phyloP scores from a whole-genome alignment of 2,329 filamentous ascomycete species.

The Pseudogymnoascus sp. region DNA sequence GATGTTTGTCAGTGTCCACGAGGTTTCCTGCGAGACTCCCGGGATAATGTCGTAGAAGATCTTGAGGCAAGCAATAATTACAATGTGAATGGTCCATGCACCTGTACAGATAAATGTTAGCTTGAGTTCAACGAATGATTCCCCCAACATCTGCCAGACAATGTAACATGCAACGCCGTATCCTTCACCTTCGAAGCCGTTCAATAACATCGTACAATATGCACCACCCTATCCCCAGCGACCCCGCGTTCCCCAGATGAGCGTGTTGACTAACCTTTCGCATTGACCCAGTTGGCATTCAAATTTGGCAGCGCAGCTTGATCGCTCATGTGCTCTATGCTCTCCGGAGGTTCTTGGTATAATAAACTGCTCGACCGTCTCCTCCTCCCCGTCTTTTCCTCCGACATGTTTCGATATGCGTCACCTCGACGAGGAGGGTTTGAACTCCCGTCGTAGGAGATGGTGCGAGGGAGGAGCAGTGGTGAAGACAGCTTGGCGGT shows the following conservation, averaged over 20 bases:
- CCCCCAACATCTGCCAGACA: not conserved
- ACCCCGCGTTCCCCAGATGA: not conserved
- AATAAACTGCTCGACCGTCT: conserved; percentile 95
- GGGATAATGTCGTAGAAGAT: conserved; percentile 96
- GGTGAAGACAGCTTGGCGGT: conserved; percentile 95
- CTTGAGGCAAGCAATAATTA: conserved; percentile 84
- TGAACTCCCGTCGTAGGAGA: conserved; percentile 81
- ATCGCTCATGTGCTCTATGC: conserved; percentile 94
- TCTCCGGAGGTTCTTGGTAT: conserved; percentile 94
- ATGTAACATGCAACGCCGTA: not conserved
- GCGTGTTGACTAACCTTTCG: conserved; percentile 65
- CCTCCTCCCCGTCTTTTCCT: conserved; percentile 63
- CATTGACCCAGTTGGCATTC: conserved; percentile 98
- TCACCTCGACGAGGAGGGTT: conserved; percentile 56
- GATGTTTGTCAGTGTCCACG: conserved; percentile 97
- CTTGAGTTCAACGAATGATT: not conserved
- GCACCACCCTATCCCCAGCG: not conserved
- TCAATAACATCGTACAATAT: not conserved
- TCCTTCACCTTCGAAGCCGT: not conserved
- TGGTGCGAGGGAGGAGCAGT: conserved; percentile 77
- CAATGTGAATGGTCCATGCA: conserved; percentile 95
- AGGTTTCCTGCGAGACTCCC: conserved; percentile 92
- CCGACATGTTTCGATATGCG: conserved; percentile 42
- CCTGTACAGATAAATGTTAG: conserved; percentile 42
- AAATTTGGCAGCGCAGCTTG: conserved; percentile 90